These are phyloP conservation scores for Myrmaecium sp. DNA, from an alignment of 2,329 filamentous ascomycete genomes.

Conservation along the genomic window DNA sequence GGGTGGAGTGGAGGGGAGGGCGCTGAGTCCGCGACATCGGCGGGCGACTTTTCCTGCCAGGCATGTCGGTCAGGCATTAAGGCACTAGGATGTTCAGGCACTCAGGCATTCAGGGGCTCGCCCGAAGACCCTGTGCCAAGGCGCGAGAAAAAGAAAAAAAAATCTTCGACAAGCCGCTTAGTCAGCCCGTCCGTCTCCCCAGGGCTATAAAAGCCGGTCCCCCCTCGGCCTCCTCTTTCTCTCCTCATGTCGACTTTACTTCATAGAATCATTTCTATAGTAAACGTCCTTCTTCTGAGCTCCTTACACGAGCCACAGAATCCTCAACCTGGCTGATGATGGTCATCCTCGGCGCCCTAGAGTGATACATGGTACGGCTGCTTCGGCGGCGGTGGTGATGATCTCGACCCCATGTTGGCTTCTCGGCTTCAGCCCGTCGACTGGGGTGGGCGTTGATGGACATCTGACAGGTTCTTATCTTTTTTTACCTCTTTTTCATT, in stretches of 20 bases:
- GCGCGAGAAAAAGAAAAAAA: too few relatives aligned
- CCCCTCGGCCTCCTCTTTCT: conserved; percentile 1
- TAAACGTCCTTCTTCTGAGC: conserved; percentile 83
- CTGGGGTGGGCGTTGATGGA: conserved; percentile 64
- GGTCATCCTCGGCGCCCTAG: conserved; percentile 66
- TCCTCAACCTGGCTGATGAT: conserved; percentile 85
- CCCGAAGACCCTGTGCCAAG: too few relatives aligned
- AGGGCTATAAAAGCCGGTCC: background rate
- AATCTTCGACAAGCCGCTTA: background rate
- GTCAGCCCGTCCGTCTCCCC: background rate
- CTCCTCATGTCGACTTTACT: background rate
- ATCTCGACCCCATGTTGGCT: conserved; percentile 62
- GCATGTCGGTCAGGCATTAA: too few relatives aligned
- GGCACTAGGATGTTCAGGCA: too few relatives aligned
- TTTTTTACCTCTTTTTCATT: conserved; percentile 20
- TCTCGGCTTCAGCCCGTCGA: conserved; percentile 62
- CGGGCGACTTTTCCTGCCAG: too few relatives aligned
- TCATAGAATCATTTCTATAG: conserved; percentile 84
- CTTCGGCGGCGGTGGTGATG: conserved; percentile 86
- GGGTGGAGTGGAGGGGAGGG: too few relatives aligned
- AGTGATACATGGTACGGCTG: conserved; percentile 55
- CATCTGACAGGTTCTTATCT: conserved; percentile 58
- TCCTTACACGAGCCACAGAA: conserved; percentile 85
- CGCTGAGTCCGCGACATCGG: too few relatives aligned
- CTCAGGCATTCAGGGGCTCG: too few relatives aligned